Conservation (phyloP, 2,329 filamentous ascomycete species). For the Calonectria crousiana region DNA sequence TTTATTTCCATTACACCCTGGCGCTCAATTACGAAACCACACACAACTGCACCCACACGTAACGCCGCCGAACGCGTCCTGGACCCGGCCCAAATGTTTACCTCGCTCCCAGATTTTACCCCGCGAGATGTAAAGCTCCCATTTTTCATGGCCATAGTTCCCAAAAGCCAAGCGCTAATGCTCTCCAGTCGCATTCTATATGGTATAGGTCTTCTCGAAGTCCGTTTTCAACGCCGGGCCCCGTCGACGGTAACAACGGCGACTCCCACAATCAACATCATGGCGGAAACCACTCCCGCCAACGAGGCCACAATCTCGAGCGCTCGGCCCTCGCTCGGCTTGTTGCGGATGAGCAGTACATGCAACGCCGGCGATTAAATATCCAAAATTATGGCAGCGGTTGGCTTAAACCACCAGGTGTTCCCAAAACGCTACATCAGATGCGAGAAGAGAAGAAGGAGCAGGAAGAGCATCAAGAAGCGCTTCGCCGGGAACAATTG, state of each 20-base stretch:
- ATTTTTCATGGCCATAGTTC: background rate
- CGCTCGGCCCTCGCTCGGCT: conserved; percentile 76
- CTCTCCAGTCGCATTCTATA: conserved; percentile 74
- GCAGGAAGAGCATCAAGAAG: conserved; percentile 85
- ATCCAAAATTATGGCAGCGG: conserved; percentile 88
- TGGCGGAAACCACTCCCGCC: conserved; percentile 50
- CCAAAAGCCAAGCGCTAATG: conserved; percentile 23
- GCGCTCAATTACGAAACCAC: conserved; percentile 30
- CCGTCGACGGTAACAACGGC: conserved; percentile 49
- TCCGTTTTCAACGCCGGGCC: conserved; percentile 53
- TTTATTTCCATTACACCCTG: conserved; percentile 28
- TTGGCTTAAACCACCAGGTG: conserved; percentile 92
- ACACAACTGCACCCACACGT: conserved; percentile 19
- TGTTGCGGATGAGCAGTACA: conserved; percentile 79
- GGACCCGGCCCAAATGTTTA: conserved; percentile 62
- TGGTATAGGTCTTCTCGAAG: conserved; percentile 78
- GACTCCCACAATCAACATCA: conserved; percentile 43
- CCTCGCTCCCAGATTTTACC: conserved; percentile 74
- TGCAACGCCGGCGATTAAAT: conserved; percentile 82
- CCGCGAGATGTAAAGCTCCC: conserved; percentile 73
- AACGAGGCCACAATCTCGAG: conserved; percentile 62
- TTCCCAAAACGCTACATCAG: conserved; percentile 90
- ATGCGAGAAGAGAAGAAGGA: conserved; percentile 91
- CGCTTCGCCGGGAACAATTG: conserved; percentile 76
- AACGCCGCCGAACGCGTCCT: conserved; percentile 30